phyloP scores from a whole-genome alignment of 208 protist species.

The Acanthamoeba sp. region DNA sequence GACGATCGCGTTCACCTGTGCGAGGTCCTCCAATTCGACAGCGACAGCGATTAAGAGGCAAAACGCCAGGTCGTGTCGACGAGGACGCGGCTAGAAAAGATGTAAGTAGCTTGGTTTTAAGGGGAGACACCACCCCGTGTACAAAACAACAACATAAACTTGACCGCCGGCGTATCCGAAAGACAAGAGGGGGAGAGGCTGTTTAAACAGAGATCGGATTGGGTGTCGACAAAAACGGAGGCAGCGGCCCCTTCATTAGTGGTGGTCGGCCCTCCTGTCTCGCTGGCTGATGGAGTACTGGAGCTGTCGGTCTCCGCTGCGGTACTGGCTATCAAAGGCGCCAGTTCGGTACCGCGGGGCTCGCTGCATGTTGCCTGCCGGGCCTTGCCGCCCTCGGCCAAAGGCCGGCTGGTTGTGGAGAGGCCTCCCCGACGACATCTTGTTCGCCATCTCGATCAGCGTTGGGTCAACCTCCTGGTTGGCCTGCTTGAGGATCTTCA shows the following conservation, averaged over 20 bases:
- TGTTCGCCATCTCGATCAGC: not conserved
- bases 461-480: slow-evolving; percentile 6
- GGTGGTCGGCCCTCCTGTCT: not conserved
- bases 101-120: no score
- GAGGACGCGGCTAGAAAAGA: no score
- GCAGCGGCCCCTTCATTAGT: no score
- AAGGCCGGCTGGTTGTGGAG: slow-evolving; percentile 9
- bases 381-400: not conserved
- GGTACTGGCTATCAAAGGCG: no score
- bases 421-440: not conserved
- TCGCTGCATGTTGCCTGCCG: not conserved
- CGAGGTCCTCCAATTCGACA: slow-evolving; percentile 44
- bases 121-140: no score
- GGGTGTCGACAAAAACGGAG: no score
- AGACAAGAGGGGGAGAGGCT: no score
- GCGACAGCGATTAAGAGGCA: slow-evolving; percentile 15
- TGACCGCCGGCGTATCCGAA: no score
- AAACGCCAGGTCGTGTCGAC: no score
- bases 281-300: not conserved
- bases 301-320: not conserved
- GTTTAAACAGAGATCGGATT: no score
- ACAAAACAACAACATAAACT: no score
- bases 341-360: not conserved
- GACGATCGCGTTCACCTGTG: slow-evolving; percentile 46
- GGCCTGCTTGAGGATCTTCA: slow-evolving; percentile 50